Conservation (phyloP, 768 basidiomycete genomes). For the Mycena floridula region DNA sequence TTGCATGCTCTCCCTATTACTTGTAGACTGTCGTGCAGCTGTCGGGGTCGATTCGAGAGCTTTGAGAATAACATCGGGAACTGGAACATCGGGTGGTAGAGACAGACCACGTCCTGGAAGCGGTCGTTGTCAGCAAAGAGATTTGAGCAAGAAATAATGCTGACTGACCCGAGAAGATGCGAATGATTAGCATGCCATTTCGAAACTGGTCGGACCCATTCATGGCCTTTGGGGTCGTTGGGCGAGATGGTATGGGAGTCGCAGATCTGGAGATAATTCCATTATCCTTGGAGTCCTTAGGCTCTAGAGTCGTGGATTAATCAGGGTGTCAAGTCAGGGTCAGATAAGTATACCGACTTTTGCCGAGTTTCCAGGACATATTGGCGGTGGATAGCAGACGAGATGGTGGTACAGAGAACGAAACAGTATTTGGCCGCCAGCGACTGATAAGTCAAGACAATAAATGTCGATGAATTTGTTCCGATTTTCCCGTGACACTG, state of each 20-base stretch:
- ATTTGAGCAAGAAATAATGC: neutral
- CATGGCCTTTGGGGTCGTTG: slow-evolving; percentile 66
- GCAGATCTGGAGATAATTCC: slow-evolving; percentile 70
- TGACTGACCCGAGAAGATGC: slow-evolving; percentile 89
- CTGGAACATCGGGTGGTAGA: slow-evolving; percentile 67
- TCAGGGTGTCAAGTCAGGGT: neutral
- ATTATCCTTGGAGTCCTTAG: slow-evolving; percentile 67
- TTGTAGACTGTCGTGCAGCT: slow-evolving; percentile 45
- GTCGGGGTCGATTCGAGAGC: slow-evolving; percentile 63
- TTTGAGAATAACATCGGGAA: slow-evolving; percentile 82
- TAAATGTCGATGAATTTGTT: too few relatives aligned
- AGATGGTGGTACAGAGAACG: slow-evolving; percentile 16
- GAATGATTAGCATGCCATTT: slow-evolving; percentile 90
- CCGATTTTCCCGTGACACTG: too few relatives aligned
- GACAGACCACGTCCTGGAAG: slow-evolving; percentile 68
- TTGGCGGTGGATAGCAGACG: slow-evolving; percentile 11
- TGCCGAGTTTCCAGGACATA: slow-evolving; percentile 57
- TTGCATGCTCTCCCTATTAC: slow-evolving; percentile 87
- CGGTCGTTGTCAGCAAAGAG: neutral
- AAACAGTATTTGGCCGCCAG: slow-evolving; percentile 20
- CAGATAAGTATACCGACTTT: slow-evolving; percentile 18
- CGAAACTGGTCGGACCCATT: slow-evolving; percentile 60
- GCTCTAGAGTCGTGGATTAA: slow-evolving; percentile 31
- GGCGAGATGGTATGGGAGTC: slow-evolving; percentile 77
- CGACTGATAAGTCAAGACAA: slow-evolving; percentile 11